A percentile compares a stretch with the other conserved stretches of the same genome.
Conservation (phyloP, 306 rosid genomes). For the Dalbergia cochinchinensis region DNA sequence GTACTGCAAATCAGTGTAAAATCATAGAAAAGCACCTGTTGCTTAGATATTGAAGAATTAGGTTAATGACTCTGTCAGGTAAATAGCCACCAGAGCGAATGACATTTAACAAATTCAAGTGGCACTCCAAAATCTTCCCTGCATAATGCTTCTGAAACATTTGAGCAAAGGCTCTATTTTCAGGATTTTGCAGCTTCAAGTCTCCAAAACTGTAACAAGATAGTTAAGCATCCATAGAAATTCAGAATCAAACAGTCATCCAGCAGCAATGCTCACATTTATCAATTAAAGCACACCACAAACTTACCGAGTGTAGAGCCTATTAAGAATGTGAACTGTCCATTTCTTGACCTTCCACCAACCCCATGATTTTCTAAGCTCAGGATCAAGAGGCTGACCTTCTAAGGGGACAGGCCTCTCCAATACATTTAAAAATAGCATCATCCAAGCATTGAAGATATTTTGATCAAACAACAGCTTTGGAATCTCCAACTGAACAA, state of each 20-base stretch:
- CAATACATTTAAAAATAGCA: constrained; percentile 80
- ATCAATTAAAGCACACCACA: background rate
- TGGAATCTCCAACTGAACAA: constrained; percentile 94
- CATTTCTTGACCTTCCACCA: constrained; percentile 99
- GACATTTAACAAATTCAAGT: constrained; percentile 81
- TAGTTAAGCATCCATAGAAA: constrained; percentile 20
- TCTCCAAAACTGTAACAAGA: constrained; percentile 81
- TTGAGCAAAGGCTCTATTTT: constrained; percentile 90
- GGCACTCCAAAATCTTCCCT: constrained; percentile 91
- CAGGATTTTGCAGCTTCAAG: constrained; percentile 92
- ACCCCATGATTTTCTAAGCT: constrained; percentile 90
- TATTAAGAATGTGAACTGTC: constrained; percentile 93
- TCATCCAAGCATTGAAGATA: constrained; percentile 95
- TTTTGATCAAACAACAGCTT: constrained; percentile 84
- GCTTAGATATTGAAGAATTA: constrained; percentile 90
- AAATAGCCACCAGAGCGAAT: constrained; percentile 89
- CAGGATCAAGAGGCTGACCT: constrained; percentile 92
- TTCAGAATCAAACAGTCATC: constrained; percentile 19
- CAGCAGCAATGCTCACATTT: background rate
- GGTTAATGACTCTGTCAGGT: constrained; percentile 94
- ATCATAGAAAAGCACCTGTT: constrained; percentile 67
- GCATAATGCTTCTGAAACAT: constrained; percentile 95
- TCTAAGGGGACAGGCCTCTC: constrained; percentile 94
- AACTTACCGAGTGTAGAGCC: constrained; percentile 89
- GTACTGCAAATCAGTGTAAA: background rate